Percentiles rank a stretch among this genome's conserved stretches.
phyloP scores from a whole-genome alignment of 192 early-diverging fungal species.

The Dimargaris xerosporica region DNA sequence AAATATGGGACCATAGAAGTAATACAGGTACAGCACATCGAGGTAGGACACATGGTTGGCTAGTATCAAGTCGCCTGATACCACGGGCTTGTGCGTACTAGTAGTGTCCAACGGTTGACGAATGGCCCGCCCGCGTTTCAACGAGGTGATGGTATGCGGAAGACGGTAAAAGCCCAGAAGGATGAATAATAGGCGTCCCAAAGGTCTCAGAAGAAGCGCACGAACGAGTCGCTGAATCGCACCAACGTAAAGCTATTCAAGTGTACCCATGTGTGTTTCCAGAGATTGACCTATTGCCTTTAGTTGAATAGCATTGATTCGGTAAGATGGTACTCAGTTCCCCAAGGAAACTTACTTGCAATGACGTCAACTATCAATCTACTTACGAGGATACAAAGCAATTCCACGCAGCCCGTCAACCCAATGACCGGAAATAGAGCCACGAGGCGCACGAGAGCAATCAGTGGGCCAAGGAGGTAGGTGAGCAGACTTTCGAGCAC shows the following conservation, averaged over 20 bases:
- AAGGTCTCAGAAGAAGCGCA: slow-evolving; percentile 19
- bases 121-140: slow-evolving; percentile 39
- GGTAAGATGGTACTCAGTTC: too few species aligned
- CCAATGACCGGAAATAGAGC: slow-evolving; percentile 28
- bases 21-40: slow-evolving; percentile 59
- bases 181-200: slow-evolving; percentile 41
- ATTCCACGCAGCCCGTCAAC: slow-evolving; percentile 22
- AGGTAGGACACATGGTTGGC: slow-evolving; percentile 74
- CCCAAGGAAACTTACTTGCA: too few species aligned
- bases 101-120: slow-evolving; percentile 13
- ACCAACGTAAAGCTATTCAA: slow-evolving; percentile 1
- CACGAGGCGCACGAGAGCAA: slow-evolving; percentile 25
- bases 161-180: slow-evolving; percentile 66
- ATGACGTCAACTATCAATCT: neutral
- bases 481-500: slow-evolving; percentile 9
- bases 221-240: slow-evolving; percentile 24
- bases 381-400: slow-evolving; percentile 16
- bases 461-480: slow-evolving; percentile 22
- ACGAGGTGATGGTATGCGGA: slow-evolving; percentile 37
- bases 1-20: slow-evolving; percentile 38
- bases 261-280: too few species aligned
- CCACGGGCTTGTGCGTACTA: slow-evolving; percentile 10
- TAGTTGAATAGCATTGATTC: too few species aligned
- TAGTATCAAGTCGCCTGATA: slow-evolving; percentile 59
- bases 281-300: too few species aligned